A percentile compares a stretch with the other conserved stretches of the same genome.
phyloP scores from a whole-genome alignment of 805 yeast species.

The Grigorovia yakushimaensis region DNA sequence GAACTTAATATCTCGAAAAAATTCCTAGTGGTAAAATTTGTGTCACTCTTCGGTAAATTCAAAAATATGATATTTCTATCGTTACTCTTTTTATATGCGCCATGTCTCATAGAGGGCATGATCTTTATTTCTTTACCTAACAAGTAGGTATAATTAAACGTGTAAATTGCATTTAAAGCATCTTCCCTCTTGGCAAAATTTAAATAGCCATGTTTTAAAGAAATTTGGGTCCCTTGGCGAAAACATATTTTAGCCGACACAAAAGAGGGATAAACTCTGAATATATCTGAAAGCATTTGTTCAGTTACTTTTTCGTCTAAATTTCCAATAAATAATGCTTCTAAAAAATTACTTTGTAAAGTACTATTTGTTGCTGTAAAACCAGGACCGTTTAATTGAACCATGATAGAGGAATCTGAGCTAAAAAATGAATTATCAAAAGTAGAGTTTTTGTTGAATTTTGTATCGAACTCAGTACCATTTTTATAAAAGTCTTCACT shows the following conservation, averaged over 20 bases:
- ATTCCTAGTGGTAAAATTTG: slow-evolving; percentile 31
- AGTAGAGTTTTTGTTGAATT: neutral
- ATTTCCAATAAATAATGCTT: slow-evolving; percentile 55
- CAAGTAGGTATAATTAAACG: slow-evolving; percentile 41
- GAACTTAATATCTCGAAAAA: slow-evolving; percentile 42
- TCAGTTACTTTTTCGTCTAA: slow-evolving; percentile 43
- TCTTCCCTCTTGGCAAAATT: slow-evolving; percentile 43
- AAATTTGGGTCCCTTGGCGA: slow-evolving; percentile 41
- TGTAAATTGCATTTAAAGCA: slow-evolving; percentile 47
- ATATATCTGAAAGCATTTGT: slow-evolving; percentile 34
- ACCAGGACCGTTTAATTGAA: slow-evolving; percentile 1
- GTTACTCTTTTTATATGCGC: slow-evolving; percentile 31
- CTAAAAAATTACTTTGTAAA: slow-evolving; percentile 9
- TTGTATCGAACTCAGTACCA: neutral
- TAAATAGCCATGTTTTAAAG: slow-evolving; percentile 68
- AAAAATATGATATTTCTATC: slow-evolving; percentile 45
- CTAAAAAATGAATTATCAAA: neutral
- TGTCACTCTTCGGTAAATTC: slow-evolving; percentile 30
- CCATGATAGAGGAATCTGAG: slow-evolving; percentile 6
- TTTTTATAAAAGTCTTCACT: neutral
- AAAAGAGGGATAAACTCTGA: slow-evolving; percentile 37
- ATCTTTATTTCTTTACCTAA: slow-evolving; percentile 40
- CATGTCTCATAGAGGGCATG: slow-evolving; percentile 45
- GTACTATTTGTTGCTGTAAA: neutral
- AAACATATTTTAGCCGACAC: slow-evolving; percentile 52